Conservation (phyloP, 2,329 filamentous ascomycete species). For the Pyrenophora seminiperda region DNA sequence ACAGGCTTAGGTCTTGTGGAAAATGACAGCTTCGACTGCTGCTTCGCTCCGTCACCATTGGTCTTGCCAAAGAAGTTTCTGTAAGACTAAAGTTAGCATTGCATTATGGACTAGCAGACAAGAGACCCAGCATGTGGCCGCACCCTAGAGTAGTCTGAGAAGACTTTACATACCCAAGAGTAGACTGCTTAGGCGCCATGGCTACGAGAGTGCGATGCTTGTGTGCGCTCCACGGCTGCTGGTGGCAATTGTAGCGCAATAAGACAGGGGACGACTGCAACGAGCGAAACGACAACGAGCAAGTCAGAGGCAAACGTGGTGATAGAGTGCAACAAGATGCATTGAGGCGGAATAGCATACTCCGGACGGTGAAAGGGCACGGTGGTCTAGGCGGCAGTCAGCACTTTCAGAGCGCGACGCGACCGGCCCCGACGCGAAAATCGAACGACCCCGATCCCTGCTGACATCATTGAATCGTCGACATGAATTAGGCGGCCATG, state of each 20-base stretch:
- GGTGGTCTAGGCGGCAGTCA: conserved; percentile 23
- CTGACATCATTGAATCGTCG: conserved; percentile 40
- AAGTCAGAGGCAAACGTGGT: conserved; percentile 9
- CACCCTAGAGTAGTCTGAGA: conserved; percentile 77
- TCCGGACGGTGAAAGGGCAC: conserved; percentile 24
- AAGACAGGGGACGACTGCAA: conserved; percentile 10
- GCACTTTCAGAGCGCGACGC: conserved; percentile 31
- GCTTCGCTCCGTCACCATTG: conserved; percentile 65
- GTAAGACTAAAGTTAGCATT: conserved; percentile 18
- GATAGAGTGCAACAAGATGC: conserved; percentile 26
- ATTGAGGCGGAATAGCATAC: conserved; percentile 41
- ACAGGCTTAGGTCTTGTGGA: conserved; percentile 59
- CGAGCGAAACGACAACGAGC: conserved; percentile 9
- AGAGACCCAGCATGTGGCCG: conserved; percentile 33
- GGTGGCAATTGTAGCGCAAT: conserved; percentile 8
- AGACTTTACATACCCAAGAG: conserved; percentile 82
- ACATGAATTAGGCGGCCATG: conserved; percentile 21
- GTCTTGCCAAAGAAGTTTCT: conserved; percentile 85
- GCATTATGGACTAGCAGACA: neutral
- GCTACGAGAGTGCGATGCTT: conserved; percentile 19
- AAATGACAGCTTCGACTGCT: conserved; percentile 82
- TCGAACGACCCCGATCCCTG: conserved; percentile 22
- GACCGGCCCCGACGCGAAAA: conserved; percentile 31
- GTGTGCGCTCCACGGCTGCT: conserved; percentile 13
- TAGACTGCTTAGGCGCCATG: conserved; percentile 73